Evolutionary conservation across 352 stramenopile genomes (phyloP), one percentile per base, ranked within the genome.

Genomic region (Elongisporangium anandrum): DNA sequence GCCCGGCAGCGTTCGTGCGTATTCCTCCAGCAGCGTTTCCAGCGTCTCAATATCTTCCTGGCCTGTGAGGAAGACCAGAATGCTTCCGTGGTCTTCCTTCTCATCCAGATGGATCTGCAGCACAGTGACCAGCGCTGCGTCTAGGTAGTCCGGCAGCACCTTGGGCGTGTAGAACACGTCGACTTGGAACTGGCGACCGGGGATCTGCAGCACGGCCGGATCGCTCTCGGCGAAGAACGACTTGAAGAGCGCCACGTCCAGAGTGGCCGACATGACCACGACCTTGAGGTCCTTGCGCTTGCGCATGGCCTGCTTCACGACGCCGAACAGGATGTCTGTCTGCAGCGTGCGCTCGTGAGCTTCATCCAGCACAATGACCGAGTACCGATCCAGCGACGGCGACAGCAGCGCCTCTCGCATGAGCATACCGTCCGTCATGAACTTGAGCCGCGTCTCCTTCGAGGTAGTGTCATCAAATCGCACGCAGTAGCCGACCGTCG

Each of bases 241-340:
- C 54, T 84, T 68, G 73, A 99, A 99, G 5, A 97, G 83, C 53
- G 81, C 70, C 24, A 98, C 88, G 62, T 99, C 92, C 22, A 99
- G 74, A 34, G 97, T 99, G 47, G 97, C 97, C n/a, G 93, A 99
- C 96, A 99, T 99, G 60, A 99, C 93, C 23, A 99, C 86, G 12
- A 99, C 85, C 59, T 92, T 94, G n/a, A 99, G 75, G 57, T 95
- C 77, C 45, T 75, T 84, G 38, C 88, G 81, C 61, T 85, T 87
- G 45, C 85, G 67, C 69, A 95, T 72, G 20, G 88, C 90, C 17
- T 77, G 81, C 73, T 94, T 92, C 51, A 94, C 79, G 63, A 98
- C 92, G 7, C 82, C 75, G 62, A 92, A 92, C 39, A 97, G 68
- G 57, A 98, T 97, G 65, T 96, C 87, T n/a, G 85, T 96, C 72